phyloP scores from a whole-genome alignment of 2,329 filamentous ascomycete genomes.

The Teratosphaeria pseudoeucalypti region DNA sequence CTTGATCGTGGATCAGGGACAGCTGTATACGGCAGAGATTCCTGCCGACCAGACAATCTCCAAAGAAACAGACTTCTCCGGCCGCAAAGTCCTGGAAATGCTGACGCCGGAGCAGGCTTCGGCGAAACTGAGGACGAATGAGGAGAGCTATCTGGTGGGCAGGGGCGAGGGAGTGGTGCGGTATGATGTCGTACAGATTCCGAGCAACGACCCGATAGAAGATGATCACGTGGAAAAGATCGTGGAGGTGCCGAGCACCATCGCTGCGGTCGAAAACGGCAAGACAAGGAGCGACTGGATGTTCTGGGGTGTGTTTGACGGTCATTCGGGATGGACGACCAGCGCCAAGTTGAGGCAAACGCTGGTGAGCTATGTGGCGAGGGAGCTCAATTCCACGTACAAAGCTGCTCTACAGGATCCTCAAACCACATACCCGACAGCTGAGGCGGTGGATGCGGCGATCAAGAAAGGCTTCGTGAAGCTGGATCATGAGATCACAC shows the following conservation, averaged over 20 bases:
- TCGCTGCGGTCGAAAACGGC: constrained; percentile 44
- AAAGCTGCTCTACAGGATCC: constrained; percentile 56
- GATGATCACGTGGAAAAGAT: constrained; percentile 98
- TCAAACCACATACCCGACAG: constrained; percentile 52
- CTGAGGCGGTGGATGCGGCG: constrained; percentile 74
- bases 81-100: constrained; percentile 87
- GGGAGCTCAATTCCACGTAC: constrained; percentile 87
- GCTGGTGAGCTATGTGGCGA: constrained; percentile 82
- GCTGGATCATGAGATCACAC: constrained; percentile 87
- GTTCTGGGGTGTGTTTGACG: constrained; percentile 99
- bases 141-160: constrained; percentile 85
- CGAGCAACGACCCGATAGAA: constrained; percentile 95
- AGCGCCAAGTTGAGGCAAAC: constrained; percentile 90
- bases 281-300: constrained; percentile 77
- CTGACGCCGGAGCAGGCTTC: constrained; percentile 89
- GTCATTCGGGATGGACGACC: constrained; percentile 96
- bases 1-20: constrained; percentile 78
- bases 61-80: constrained; percentile 77
- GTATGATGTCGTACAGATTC: constrained; percentile 89
- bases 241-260: constrained; percentile 66
- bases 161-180: constrained; percentile 83
- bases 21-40: constrained; percentile 79
- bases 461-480: constrained; percentile 87
- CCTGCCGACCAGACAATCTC: constrained; percentile 77
- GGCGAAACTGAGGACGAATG: constrained; percentile 74